phyloP scores from a whole-genome alignment of 768 basidiomycete species.

The Agaricus blazei region DNA sequence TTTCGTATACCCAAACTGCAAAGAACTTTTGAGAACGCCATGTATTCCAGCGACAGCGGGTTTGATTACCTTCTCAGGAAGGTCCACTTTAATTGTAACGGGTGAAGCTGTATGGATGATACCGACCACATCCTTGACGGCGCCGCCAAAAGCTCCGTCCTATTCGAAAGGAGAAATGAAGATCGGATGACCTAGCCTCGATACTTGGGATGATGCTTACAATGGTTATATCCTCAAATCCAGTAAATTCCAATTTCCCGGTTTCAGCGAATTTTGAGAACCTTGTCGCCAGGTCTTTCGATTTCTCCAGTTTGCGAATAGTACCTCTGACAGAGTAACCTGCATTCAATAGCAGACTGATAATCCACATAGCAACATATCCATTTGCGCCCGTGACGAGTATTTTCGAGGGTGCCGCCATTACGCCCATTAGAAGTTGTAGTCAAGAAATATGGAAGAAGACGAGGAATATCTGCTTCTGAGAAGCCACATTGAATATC shows the following conservation, averaged over 20 bases:
- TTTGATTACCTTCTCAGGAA: slow-evolving; percentile 5
- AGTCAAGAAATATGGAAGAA: too few relatives aligned
- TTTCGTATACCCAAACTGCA: background rate
- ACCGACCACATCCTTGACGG: slow-evolving; percentile 9
- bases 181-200: too few relatives aligned
- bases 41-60: slow-evolving; percentile 6
- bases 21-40: slow-evolving; percentile 3
- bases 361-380: slow-evolving; percentile 11
- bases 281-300: background rate
- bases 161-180: background rate
- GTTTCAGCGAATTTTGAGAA: slow-evolving; percentile 1
- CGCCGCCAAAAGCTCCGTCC: slow-evolving; percentile 8
- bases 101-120: slow-evolving; percentile 11
- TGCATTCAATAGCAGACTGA: slow-evolving; percentile 7
- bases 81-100: background rate
- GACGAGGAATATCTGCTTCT: too few relatives aligned
- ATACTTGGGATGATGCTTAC: background rate
- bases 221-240: slow-evolving; percentile 3
- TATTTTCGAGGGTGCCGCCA: background rate
- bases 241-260: slow-evolving; percentile 1
- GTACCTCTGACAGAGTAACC: slow-evolving; percentile 11
- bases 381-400: slow-evolving; percentile 11
- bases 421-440: too few relatives aligned
- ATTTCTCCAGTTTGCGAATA: slow-evolving; percentile 6
- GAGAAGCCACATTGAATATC: too few relatives aligned